These are phyloP conservation scores for Anthostomella pinea DNA, from an alignment of 2,329 filamentous ascomycete species.

Conservation along the genomic window DNA sequence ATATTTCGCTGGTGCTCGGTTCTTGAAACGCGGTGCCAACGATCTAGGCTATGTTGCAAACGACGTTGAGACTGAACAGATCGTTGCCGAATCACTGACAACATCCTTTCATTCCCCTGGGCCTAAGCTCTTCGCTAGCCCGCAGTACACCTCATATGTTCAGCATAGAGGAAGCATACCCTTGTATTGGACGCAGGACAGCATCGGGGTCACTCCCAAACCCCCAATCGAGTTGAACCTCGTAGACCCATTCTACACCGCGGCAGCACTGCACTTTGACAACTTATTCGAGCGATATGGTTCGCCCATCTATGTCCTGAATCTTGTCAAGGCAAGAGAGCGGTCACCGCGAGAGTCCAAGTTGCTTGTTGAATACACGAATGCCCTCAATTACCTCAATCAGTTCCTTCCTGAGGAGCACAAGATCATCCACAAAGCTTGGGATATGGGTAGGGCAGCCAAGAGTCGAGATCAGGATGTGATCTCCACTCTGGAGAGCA, in stretches of 20 bases:
- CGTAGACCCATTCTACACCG: slow-evolving; percentile 93
- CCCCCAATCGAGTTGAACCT: slow-evolving; percentile 93
- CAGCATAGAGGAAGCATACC: slow-evolving; percentile 97
- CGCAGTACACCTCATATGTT: slow-evolving; percentile 92
- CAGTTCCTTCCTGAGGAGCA: slow-evolving; percentile 83
- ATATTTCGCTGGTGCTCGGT: slow-evolving; percentile 90
- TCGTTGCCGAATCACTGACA: slow-evolving; percentile 89
- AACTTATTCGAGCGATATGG: slow-evolving; percentile 92
- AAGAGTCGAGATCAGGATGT: slow-evolving; percentile 93
- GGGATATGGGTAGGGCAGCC: slow-evolving; percentile 96
- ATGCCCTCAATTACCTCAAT: slow-evolving; percentile 87
- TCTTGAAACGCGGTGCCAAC: slow-evolving; percentile 91
- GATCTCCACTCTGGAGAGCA: slow-evolving; percentile 84
- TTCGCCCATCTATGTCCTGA: slow-evolving; percentile 85
- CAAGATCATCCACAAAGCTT: slow-evolving; percentile 90
- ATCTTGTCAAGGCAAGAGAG: slow-evolving; percentile 87
- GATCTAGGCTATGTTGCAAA: slow-evolving; percentile 95
- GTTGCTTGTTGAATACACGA: slow-evolving; percentile 80
- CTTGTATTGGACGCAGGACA: slow-evolving; percentile 96
- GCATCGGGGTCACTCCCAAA: slow-evolving; percentile 90
- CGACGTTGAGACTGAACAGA: slow-evolving; percentile 98
- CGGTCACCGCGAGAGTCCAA: slow-evolving; percentile 89
- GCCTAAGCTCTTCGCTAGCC: slow-evolving; percentile 79
- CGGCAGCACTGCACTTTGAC: slow-evolving; percentile 91
- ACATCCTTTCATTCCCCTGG: slow-evolving; percentile 95